Base-by-base conservation (phyloP, 2,329 filamentous ascomycete genomes). In the Ophiocordyceps camponoti-leonardi region DNA sequence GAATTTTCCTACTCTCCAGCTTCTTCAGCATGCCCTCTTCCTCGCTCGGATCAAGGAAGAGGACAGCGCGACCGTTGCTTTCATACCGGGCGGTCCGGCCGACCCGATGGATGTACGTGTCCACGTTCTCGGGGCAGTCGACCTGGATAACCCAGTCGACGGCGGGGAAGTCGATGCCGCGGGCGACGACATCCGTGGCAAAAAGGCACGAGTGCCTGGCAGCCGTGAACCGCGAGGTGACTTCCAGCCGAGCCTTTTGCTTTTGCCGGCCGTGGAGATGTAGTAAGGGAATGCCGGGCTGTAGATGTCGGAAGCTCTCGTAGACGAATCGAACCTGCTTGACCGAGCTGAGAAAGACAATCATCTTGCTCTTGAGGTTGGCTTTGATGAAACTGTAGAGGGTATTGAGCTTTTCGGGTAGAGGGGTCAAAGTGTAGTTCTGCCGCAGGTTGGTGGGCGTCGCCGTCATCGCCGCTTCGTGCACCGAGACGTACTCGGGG, bases 141-240 rank as follows among this genome's bases (percentile, higher is more conserved):
- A 86, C 74, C 59, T 98, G 92, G n/a, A 98, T 86, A 6, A 98
- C 92, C 83, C 92, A 98, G 61, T 98, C 92, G 0, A 98, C 92
- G 3, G 87, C 82, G 0, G 92, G 92, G 58, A 98, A 96, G 61
- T 98, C 92, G 13, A 98, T 75, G 51, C 92, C 92, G 61, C 92
- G 77, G 0, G 92, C 92, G 4, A 93, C 87, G 6, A 98, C 86
- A 58, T 98, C 92, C 0, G 92, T 98, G 1, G 92, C 86, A 59
- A 98, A 94, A 0, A 98, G 72, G 58, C 92, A 95, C 1, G 86
- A 82, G 47, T 85, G 73, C 56, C 92, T 86, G 1, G 88, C 77
- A 0, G 79, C 71, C 0, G 84, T 80, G 60, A 95, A 98, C 44
- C 83, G 81, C 5, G 76, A 75, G 0, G 88, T 94, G 37, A 94